Evolutionary conservation across 257 asterid genomes (phyloP), one percentile per base, ranked within the genome.

Genomic region (Petunia axillaris): DNA sequence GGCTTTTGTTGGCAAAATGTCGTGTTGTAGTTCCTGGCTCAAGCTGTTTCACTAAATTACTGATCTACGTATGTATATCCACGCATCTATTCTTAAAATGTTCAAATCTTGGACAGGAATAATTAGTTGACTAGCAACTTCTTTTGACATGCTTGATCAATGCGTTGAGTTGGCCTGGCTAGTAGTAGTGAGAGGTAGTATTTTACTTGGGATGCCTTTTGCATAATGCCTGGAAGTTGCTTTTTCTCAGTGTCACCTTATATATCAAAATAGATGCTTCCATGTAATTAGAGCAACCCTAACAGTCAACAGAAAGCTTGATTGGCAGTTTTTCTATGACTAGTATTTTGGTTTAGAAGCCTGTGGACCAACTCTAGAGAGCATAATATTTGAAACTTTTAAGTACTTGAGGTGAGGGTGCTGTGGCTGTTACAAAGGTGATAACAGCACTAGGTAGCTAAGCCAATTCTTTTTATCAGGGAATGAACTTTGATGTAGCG

Each of bases 311-410:
- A 5, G 25, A 46, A 25, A 71, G 43, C 60, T 35, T 48, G 60
- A 48, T 50, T 25, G 13, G n/a, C 77, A 35, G n/a, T 14, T 48
- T 71, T 35, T 48, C 25, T 48, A 35, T 3, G 60, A 71, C 38
- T 66, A 66, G 25, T 11, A 71, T 71, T 71, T 71, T 71, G 16
- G 10, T 71, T 66, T 48, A 48, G 77, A 48, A 48, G 48, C 77
- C 35, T 71, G 36, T 48, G 60, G 77, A 71, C 54, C 35, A 25
- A 71, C 60, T 71, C 77, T 46, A 10, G 44, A 48, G 25, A 35
- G 44, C 44, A 71, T 50, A 48, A 36, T 71, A 36, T 71, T 71
- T 25, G 60, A 71, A 41, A 40, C 2, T 71, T 39, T 71, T 16
- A 6, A 40, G 25, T 71, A 44, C 40, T 14, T 64, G 70, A 64